phyloP scores from a whole-genome alignment of 2,329 filamentous ascomycete species.

The Apiospora arundinis region DNA sequence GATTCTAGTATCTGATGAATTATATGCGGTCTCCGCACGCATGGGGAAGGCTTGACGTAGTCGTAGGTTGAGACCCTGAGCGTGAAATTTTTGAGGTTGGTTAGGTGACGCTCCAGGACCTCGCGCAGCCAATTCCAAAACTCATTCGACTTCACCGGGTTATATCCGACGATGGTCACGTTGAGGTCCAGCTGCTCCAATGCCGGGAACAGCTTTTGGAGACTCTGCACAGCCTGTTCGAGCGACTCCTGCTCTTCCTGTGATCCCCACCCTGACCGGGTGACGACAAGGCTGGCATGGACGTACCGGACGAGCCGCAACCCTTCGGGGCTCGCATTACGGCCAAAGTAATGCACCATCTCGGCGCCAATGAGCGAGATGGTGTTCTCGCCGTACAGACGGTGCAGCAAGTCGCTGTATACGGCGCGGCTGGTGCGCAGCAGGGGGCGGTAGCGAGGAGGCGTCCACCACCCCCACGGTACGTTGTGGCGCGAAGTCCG shows the following conservation, averaged over 20 bases:
- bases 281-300: constrained; percentile 27
- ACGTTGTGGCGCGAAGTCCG: background rate
- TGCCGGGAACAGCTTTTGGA: constrained; percentile 22
- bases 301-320: constrained; percentile 27
- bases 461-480: background rate
- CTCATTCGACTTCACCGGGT: constrained; percentile 27
- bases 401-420: constrained; percentile 27
- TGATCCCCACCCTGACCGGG: constrained; percentile 22
- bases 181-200: constrained; percentile 31
- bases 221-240: constrained; percentile 22
- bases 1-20: background rate
- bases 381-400: constrained; percentile 29
- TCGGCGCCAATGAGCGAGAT: constrained; percentile 30
- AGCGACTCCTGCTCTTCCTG: constrained; percentile 19
- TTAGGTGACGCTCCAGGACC: constrained; percentile 27
- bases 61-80: constrained; percentile 27
- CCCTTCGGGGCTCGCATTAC: constrained; percentile 31
- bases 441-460: background rate
- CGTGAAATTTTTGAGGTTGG: constrained; percentile 29
- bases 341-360: constrained; percentile 30
- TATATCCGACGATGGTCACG: constrained; percentile 26
- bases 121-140: constrained; percentile 30
- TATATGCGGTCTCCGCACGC: background rate
- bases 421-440: constrained; percentile 28
- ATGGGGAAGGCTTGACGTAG: background rate